Conservation (phyloP, 441 rosid genomes). For the Mallotus japonicus region DNA sequence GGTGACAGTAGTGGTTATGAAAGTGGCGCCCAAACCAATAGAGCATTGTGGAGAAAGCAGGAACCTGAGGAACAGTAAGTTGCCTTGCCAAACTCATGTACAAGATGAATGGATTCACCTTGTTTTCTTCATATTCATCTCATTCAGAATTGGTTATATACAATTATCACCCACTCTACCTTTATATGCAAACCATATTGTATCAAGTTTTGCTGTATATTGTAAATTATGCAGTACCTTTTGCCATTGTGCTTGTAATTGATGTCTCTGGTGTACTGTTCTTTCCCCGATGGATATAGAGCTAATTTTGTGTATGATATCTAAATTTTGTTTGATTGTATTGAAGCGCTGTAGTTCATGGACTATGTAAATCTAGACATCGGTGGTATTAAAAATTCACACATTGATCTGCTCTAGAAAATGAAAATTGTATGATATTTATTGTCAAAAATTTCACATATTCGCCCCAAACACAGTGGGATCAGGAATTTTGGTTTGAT, state of each 20-base stretch:
- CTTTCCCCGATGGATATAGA: neutral
- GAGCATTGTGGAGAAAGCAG: constrained; percentile 41
- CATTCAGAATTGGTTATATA: constrained; percentile 15
- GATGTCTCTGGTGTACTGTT: constrained; percentile 15
- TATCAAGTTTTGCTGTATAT: neutral
- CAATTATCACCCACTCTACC: constrained; percentile 9
- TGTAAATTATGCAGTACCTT: constrained; percentile 27
- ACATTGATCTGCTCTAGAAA: neutral
- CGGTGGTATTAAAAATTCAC: neutral
- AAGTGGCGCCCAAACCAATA: constrained; percentile 45
- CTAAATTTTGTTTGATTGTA: constrained; percentile 9
- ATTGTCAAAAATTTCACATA: neutral
- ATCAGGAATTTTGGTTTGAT: neutral
- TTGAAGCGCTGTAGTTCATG: neutral
- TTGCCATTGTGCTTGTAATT: constrained; percentile 17
- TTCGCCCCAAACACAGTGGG: neutral
- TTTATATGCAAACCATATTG: constrained; percentile 9
- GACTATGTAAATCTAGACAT: neutral
- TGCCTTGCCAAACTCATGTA: constrained; percentile 24
- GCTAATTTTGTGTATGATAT: neutral
- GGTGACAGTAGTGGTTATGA: constrained; percentile 75
- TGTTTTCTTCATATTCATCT: constrained; percentile 11
- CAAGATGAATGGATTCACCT: constrained; percentile 21
- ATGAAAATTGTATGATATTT: neutral
- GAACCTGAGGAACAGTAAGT: constrained; percentile 39